Conservation (phyloP, 73 alveolate genomes). For the Symbiodinium natans region DNA sequence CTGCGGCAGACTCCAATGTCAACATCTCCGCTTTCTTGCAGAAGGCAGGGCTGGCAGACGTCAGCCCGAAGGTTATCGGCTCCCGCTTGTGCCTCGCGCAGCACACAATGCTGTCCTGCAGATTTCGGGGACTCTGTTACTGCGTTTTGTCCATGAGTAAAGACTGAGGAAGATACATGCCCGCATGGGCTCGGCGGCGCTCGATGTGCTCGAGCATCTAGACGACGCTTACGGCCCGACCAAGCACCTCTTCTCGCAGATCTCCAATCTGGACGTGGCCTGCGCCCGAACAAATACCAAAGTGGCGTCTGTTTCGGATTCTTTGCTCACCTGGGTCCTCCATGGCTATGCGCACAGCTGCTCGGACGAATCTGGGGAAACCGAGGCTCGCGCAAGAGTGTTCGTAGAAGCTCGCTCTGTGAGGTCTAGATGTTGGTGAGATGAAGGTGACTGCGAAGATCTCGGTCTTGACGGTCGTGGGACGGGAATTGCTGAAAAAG, state of each 20-base stretch:
- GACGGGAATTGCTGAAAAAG: neutral
- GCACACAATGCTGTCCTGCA: neutral
- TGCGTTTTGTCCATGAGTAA: too few species aligned
- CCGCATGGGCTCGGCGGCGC: neutral
- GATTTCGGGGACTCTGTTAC: too few species aligned
- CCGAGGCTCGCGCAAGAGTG: too few species aligned
- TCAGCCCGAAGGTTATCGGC: neutral
- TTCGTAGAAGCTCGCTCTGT: too few species aligned
- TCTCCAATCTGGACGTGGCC: neutral
- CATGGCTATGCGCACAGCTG: neutral
- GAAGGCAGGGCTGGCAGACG: neutral
- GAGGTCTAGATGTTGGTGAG: too few species aligned
- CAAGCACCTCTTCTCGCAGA: neutral
- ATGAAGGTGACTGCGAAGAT: too few species aligned
- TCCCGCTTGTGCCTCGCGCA: neutral
- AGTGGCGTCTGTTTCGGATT: neutral
- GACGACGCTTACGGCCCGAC: neutral
- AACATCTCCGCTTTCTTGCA: neutral
- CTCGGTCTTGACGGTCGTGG: too few species aligned
- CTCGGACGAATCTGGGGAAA: too few species aligned
- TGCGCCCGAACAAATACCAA: neutral
- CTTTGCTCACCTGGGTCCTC: neutral
- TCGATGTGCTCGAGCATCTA: neutral
- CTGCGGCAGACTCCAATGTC: neutral
- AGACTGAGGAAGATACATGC: neutral